A percentile compares a stretch with the other conserved stretches of the same genome.
Conservation (phyloP, 441 rosid genomes). For the Populus trichocarpa region DNA sequence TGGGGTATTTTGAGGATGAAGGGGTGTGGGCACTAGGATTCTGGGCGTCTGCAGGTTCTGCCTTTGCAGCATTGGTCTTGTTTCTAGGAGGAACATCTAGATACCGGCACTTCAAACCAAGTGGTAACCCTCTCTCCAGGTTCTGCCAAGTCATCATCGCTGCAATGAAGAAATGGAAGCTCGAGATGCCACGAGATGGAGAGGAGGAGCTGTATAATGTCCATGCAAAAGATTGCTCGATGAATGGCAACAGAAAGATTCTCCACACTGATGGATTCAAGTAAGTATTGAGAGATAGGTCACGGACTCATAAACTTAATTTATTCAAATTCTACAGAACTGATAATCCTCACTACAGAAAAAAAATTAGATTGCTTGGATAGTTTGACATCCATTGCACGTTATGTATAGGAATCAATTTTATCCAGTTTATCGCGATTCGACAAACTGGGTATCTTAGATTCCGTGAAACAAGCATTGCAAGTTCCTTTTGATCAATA, state of each 20-base stretch:
- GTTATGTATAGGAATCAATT: background rate
- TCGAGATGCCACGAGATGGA: conserved; percentile 29
- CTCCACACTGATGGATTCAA: conserved; percentile 59
- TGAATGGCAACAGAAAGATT: conserved; percentile 44
- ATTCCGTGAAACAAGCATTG: background rate
- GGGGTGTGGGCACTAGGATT: conserved; percentile 95
- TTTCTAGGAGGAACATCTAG: conserved; percentile 66
- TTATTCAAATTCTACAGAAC: background rate
- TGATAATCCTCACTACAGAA: background rate
- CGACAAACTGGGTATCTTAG: background rate
- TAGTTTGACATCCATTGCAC: too few relatives aligned
- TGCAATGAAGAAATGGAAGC: conserved; percentile 63
- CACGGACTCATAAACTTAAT: background rate
- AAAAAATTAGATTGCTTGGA: background rate
- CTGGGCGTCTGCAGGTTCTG: conserved; percentile 86
- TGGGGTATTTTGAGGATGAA: conserved; percentile 84
- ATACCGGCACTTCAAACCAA: conserved; percentile 83
- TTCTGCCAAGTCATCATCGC: conserved; percentile 81
- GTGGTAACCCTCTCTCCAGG: conserved; percentile 84
- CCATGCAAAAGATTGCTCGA: conserved; percentile 28
- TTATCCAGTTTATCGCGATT: background rate
- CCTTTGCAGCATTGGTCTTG: conserved; percentile 59
- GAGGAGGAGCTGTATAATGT: conserved; percentile 41
- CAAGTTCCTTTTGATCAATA: background rate
- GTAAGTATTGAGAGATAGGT: conserved; percentile 30